Conservation (phyloP, 345 rosid genomes). For the Cardamine occulta region DNA sequence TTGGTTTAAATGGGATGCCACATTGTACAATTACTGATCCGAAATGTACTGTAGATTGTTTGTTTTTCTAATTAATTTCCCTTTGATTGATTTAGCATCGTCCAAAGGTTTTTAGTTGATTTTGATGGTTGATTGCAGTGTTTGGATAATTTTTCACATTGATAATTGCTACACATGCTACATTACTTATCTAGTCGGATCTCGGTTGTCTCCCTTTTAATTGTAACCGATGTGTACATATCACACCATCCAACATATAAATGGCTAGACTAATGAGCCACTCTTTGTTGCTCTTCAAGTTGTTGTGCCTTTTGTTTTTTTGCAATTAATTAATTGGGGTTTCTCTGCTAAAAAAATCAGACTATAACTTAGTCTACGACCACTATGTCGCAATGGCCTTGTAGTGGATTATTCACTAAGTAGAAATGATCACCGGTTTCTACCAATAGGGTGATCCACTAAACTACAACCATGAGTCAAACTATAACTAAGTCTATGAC, state of each 20-base stretch:
- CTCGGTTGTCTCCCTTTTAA: background rate
- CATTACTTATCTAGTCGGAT: background rate
- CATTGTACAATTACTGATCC: background rate
- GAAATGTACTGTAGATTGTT: background rate
- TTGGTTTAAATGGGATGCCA: constrained; percentile 4
- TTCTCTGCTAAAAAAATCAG: background rate
- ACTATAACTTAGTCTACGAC: background rate
- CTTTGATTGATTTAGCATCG: background rate
- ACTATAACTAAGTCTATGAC: too few relatives aligned
- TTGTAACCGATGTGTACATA: background rate
- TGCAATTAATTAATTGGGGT: background rate
- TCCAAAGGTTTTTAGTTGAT: background rate
- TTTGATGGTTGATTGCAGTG: background rate
- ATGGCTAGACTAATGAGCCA: background rate
- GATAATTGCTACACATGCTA: background rate
- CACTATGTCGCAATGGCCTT: background rate
- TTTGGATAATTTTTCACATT: background rate
- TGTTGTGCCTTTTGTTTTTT: background rate
- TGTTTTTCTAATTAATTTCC: background rate
- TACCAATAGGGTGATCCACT: background rate
- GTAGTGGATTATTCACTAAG: background rate
- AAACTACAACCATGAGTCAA: background rate
- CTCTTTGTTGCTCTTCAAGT: background rate
- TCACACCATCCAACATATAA: background rate
- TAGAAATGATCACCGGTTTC: background rate